phyloP scores from a whole-genome alignment of 2,329 filamentous ascomycete genomes.

The Rutstroemia sp. region DNA sequence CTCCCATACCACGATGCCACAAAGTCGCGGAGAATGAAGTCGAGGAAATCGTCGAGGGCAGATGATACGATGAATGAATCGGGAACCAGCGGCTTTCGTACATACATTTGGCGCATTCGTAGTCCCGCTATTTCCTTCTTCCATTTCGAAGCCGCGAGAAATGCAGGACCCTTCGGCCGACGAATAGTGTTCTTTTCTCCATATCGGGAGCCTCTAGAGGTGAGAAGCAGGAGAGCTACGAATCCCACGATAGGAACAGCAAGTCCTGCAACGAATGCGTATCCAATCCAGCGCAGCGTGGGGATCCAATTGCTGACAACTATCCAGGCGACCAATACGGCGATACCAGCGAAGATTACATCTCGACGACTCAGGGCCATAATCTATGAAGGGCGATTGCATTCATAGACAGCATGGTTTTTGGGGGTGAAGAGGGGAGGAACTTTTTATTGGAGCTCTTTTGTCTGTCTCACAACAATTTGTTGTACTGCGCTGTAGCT shows the following conservation, averaged over 20 bases:
- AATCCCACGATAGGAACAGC: conserved; percentile 46
- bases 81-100: conserved; percentile 62
- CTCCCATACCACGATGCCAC: conserved; percentile 80
- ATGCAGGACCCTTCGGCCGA: conserved; percentile 44
- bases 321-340: conserved; percentile 79
- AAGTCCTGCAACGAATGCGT: conserved; percentile 71
- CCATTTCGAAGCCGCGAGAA: conserved; percentile 61
- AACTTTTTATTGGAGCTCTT: conserved; percentile 11
- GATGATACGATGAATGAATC: conserved; percentile 71
- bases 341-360: conserved; percentile 59
- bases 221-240: conserved; percentile 53
- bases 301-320: conserved; percentile 78
- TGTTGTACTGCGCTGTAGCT: conserved; percentile 3
- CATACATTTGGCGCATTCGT: conserved; percentile 58
- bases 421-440: neutral
- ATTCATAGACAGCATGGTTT: conserved; percentile 26
- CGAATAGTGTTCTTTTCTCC: conserved; percentile 34
- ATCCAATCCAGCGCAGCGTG: conserved; percentile 72
- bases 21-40: conserved; percentile 74
- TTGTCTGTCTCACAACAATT: conserved; percentile 5
- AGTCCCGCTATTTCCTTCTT: conserved; percentile 59
- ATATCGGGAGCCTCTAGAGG: conserved; percentile 44
- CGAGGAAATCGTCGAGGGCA: conserved; percentile 71
- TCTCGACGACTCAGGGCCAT: conserved; percentile 71
- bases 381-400: conserved; percentile 26